Conservation (phyloP, 2,329 filamentous ascomycete genomes). For the Diplodia intermedia region DNA sequence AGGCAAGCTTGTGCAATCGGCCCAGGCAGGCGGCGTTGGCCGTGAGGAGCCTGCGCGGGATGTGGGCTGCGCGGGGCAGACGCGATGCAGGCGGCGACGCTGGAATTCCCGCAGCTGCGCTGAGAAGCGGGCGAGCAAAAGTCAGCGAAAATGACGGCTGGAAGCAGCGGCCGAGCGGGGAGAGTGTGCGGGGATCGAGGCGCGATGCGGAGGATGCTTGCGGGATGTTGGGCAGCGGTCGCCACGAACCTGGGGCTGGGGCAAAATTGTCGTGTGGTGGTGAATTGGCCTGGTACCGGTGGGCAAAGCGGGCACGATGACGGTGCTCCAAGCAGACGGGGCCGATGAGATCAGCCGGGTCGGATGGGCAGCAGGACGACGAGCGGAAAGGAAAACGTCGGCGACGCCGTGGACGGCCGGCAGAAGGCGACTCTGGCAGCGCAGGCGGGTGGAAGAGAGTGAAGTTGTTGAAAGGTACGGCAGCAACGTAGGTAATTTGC, state of each 20-base stretch:
- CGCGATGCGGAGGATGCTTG: not conserved
- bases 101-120: constrained; percentile 26
- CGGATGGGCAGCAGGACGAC: constrained; percentile 30
- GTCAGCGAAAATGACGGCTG: constrained; percentile 21
- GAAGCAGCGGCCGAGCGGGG: not conserved
- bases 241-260: constrained; percentile 30
- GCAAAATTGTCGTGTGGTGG: constrained; percentile 32
- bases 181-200: constrained; percentile 1
- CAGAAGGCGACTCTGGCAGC: constrained; percentile 23
- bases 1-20: constrained; percentile 31
- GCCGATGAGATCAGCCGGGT: constrained; percentile 28
- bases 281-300: constrained; percentile 29
- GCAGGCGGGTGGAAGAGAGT: constrained; percentile 27
- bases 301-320: constrained; percentile 31
- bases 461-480: constrained; percentile 30
- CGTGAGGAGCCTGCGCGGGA: constrained; percentile 24
- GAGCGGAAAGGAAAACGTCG: constrained; percentile 27
- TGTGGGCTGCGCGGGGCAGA: constrained; percentile 26
- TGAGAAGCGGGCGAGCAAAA: constrained; percentile 12
- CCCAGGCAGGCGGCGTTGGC: constrained; percentile 24
- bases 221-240: constrained; percentile 7
- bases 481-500: constrained; percentile 26
- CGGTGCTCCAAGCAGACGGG: constrained; percentile 31
- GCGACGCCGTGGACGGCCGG: constrained; percentile 29
- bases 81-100: constrained; percentile 25